phyloP scores from a whole-genome alignment of 2,329 filamentous ascomycete genomes.

The Ustilaginoidea virens region DNA sequence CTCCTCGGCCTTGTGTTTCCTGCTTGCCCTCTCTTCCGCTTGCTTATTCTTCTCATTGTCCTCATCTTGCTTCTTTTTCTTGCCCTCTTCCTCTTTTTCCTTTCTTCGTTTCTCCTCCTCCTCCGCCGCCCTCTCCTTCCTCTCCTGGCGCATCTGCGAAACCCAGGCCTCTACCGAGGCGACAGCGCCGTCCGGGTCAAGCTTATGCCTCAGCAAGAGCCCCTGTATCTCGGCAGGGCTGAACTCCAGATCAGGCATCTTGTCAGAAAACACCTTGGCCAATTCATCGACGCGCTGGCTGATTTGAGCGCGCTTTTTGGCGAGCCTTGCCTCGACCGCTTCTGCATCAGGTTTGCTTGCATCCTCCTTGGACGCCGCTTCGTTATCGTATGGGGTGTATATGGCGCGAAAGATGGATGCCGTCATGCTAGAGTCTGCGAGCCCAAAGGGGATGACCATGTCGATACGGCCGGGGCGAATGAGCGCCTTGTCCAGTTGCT shows the following conservation, averaged over 20 bases:
- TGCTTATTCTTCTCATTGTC: background rate
- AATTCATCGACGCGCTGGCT: constrained; percentile 26
- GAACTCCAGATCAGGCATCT: constrained; percentile 39
- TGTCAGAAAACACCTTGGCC: constrained; percentile 31
- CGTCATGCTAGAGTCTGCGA: constrained; percentile 36
- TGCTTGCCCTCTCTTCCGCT: background rate
- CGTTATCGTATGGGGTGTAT: constrained; percentile 33
- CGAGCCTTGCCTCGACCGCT: constrained; percentile 12
- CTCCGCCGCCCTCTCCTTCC: constrained; percentile 23
- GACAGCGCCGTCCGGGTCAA: constrained; percentile 31
- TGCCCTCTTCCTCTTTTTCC: constrained; percentile 7
- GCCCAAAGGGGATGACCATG: constrained; percentile 40
- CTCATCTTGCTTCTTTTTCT: background rate
- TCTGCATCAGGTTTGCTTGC: constrained; percentile 14
- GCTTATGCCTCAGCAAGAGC: constrained; percentile 40
- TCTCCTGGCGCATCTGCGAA: constrained; percentile 30
- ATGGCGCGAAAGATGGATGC: constrained; percentile 42
- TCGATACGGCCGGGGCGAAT: constrained; percentile 48
- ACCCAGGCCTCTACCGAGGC: constrained; percentile 33
- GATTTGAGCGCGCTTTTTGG: constrained; percentile 17
- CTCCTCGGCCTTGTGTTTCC: constrained; percentile 2
- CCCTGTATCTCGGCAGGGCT: constrained; percentile 47
- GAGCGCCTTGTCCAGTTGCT: constrained; percentile 45
- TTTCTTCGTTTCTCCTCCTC: constrained; percentile 11
- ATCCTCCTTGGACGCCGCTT: constrained; percentile 8